These are phyloP conservation scores for Suillus occidentalis DNA, from an alignment of 768 basidiomycete species.

Conservation along the genomic window DNA sequence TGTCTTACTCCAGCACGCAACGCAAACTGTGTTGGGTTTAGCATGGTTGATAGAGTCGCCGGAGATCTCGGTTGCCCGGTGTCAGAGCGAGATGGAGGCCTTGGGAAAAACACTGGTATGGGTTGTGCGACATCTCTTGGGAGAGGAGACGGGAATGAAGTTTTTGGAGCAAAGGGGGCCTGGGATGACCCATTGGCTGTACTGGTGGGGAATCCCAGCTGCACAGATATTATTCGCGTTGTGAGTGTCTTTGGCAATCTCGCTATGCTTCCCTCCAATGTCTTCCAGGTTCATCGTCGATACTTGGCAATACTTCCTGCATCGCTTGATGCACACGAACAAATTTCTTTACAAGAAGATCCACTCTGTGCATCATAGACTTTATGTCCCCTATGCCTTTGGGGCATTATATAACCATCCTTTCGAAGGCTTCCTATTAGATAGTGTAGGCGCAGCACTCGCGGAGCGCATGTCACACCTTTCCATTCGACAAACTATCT, in stretches of 20 bases:
- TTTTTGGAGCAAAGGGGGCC: constrained; percentile 39
- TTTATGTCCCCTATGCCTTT: constrained; percentile 96
- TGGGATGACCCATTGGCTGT: constrained; percentile 59
- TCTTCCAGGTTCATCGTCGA: constrained; percentile 81
- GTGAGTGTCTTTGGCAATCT: constrained; percentile 51
- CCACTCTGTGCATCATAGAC: constrained; percentile 92
- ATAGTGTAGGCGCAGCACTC: constrained; percentile 75
- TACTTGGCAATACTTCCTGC: constrained; percentile 98
- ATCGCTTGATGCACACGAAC: constrained; percentile 89
- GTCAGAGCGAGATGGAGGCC: constrained; percentile 44
- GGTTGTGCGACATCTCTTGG: constrained; percentile 39
- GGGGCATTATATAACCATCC: constrained; percentile 98
- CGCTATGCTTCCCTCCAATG: constrained; percentile 6
- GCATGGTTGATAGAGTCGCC: constrained; percentile 57
- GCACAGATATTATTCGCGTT: constrained; percentile 75
- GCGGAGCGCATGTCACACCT: constrained; percentile 71
- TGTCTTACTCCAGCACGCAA: constrained; percentile 80
- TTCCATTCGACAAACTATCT: constrained; percentile 76
- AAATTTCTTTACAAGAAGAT: constrained; percentile 88
- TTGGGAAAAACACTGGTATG: constrained; percentile 42
- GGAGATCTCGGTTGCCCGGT: constrained; percentile 32
- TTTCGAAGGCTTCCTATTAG: constrained; percentile 89
- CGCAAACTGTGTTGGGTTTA: constrained; percentile 79
- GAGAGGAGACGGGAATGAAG: constrained; percentile 37
- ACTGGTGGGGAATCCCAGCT: constrained; percentile 92